Base-by-base conservation (phyloP, 78 protist species). In the Dictyostelium intermedium region DNA sequence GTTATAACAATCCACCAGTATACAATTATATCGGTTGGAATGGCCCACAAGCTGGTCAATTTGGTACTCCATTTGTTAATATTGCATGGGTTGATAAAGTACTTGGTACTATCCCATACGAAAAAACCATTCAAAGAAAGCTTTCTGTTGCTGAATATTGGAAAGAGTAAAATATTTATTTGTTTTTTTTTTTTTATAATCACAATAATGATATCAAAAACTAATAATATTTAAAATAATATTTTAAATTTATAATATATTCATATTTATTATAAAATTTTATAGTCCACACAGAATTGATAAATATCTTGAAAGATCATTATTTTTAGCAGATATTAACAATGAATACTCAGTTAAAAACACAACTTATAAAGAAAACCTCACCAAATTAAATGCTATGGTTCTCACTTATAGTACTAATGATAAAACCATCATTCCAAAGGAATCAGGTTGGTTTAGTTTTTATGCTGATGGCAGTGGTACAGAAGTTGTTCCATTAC, bases 21-120 rank as follows among this genome's bases (percentile, higher is more conserved):
- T 53, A 78, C 69, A 97, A 97, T 72, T 83, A 81, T 30, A 82
- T 97, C 27, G n/a, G 91, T 16, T 83, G 96, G 82, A 92, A 91
- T 10, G 98, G 98, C 63, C 98, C 95, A 82, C 98, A 96, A 81
- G 95, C 84, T 72, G 93, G 91, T 50, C 96, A 82, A 85, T 73
- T 34, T 30, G 96, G 84, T 34, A 91, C 91, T 18, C 87, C 89
- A 69, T 63, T 32, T 86, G 93, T 93, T 35, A 82, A 82, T 41
- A 85, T 86, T 63, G 35, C 85, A 69, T 93, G 91, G 92, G 35
- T 91, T 34, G 95, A 91, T 45, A 34, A 83, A 8, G 27, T 83
- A 20, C 84, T 91, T 11, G 72, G 47, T 1, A 72, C 95, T 6
- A 37, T 69, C 1, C 83, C 95, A 56, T 91, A 91, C 45, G 60